Evolutionary conservation across 495 filamentous ascomycete genomes (phyloP).

Genomic region (Apodospora peruviana): DNA sequence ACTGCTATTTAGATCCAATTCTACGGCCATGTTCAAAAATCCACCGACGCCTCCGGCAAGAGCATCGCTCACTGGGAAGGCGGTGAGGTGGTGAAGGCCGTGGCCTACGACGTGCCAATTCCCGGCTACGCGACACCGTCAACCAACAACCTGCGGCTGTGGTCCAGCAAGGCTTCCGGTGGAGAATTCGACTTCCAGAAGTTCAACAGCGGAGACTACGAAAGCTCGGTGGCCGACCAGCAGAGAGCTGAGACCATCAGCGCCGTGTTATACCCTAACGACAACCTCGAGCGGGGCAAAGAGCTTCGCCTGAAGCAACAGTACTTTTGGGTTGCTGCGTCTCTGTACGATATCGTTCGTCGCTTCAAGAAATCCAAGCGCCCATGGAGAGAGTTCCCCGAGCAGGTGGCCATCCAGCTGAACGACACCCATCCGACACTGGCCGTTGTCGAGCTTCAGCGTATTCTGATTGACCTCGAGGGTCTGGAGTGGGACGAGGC

Average conservation of each 20-base stretch:
- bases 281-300: constrained; percentile 93
- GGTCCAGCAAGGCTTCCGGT: constrained; percentile 94
- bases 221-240: constrained; percentile 92
- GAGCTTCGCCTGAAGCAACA: constrained; percentile 97
- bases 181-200: constrained; percentile 99
- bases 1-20: constrained; percentile 68
- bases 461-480: constrained; percentile 86
- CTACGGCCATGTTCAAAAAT: constrained; percentile 74
- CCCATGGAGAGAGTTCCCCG: constrained; percentile 85
- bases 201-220: constrained; percentile 97
- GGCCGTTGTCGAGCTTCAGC: constrained; percentile 89
- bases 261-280: constrained; percentile 94
- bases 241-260: constrained; percentile 97
- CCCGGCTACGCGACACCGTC: constrained; percentile 85
- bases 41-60: constrained; percentile 70
- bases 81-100: constrained; percentile 86
- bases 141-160: constrained; percentile 92
- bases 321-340: constrained; percentile 99
- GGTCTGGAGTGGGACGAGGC: constrained; percentile 90
- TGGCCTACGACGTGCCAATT: constrained; percentile 93
- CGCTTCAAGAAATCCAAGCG: constrained; percentile 96
- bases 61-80: constrained; percentile 72
- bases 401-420: constrained; percentile 93
- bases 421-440: constrained; percentile 98
- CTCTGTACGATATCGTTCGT: constrained; percentile 89